Base-by-base conservation (phyloP, 2,329 filamentous ascomycete species). In the Tympanopsis confertula region DNA sequence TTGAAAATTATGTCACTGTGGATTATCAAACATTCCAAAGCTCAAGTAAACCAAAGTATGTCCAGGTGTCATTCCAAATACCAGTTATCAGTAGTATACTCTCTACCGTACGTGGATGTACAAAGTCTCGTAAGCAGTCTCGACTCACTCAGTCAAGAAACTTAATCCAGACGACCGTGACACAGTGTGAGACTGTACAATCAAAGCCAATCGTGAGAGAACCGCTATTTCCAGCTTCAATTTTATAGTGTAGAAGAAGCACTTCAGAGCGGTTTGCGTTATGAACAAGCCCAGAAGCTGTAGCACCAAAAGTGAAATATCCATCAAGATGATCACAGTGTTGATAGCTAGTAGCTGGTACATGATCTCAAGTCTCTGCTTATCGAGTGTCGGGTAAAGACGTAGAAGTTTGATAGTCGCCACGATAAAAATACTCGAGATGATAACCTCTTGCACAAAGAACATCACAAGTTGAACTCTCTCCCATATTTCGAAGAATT, bases 151-250 rank as follows among this genome's bases (percentile, higher is more conserved):
- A n/a, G n/a, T n/a, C n/a, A n/a, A n/a, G n/a, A n/a, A n/a, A n/a
- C n/a, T n/a, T n/a, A n/a, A n/a, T n/a, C n/a, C n/a, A n/a, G n/a
- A n/a, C n/a, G n/a, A n/a, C n/a, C n/a, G n/a, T n/a, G n/a, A n/a
- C n/a, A n/a, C n/a, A n/a, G n/a, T n/a, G n/a, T n/a, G n/a, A n/a
- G n/a, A n/a, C n/a, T n/a, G n/a, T n/a, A n/a, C 39, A 13, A 48
- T 30, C 7, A 29, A 18, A 18, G 46, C 39, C 26, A 64, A 53
- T 12, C 54, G 56, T 19, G 70, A 58, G 5, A 78, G 55, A 28
- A 78, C 65, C 13, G 68, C 65, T 42, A 68, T 65, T 50, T 77
- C 73, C n/a, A 73, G 59, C 42, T 71, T 70, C 30, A 71, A 55
- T 44, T 66, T 66, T 44, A 66, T 50, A 33, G 54, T 58, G 47